Conservation (phyloP, 1,284 basidiomycete genomes). For the Exobasidium rhododendri region DNA sequence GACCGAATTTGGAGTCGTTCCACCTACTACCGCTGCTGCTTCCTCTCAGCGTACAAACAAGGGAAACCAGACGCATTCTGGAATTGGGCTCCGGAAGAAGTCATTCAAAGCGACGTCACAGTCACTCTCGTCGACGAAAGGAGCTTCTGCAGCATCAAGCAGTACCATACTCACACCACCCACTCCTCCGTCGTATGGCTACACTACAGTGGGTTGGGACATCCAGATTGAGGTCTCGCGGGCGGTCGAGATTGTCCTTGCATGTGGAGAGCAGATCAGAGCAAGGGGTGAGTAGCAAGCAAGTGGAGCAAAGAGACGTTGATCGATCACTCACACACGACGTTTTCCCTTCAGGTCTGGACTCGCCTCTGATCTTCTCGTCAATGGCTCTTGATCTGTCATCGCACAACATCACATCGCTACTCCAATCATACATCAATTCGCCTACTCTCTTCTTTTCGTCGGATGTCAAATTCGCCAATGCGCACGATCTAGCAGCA, state of each 20-base stretch:
- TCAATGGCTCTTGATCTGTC: conserved; percentile 51
- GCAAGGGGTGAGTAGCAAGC: conserved; percentile 26
- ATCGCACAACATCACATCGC: conserved; percentile 28
- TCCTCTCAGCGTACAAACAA: not conserved
- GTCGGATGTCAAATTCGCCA: conserved; percentile 45
- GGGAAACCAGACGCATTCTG: too few species aligned
- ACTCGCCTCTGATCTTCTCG: conserved; percentile 50
- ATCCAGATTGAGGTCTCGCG: conserved; percentile 30
- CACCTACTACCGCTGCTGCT: not conserved
- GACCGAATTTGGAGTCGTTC: not conserved
- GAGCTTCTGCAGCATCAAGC: not conserved
- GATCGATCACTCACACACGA: too few species aligned
- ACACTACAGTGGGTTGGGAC: conserved; percentile 40
- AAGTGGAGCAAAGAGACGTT: too few species aligned
- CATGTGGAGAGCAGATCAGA: conserved; percentile 39
- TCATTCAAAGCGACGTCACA: not conserved
- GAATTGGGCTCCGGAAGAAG: not conserved
- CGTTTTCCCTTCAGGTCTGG: conserved; percentile 29
- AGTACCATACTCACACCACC: not conserved
- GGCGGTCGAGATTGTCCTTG: conserved; percentile 31
- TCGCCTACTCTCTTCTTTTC: conserved; percentile 21
- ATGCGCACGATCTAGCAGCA: conserved; percentile 48
- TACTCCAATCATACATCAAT: conserved; percentile 31
- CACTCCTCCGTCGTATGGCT: conserved; percentile 34
- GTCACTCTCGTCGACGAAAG: not conserved